These are phyloP conservation scores for Cyberlindnera amylophila DNA, from an alignment of 805 yeast species.

Conservation along the genomic window DNA sequence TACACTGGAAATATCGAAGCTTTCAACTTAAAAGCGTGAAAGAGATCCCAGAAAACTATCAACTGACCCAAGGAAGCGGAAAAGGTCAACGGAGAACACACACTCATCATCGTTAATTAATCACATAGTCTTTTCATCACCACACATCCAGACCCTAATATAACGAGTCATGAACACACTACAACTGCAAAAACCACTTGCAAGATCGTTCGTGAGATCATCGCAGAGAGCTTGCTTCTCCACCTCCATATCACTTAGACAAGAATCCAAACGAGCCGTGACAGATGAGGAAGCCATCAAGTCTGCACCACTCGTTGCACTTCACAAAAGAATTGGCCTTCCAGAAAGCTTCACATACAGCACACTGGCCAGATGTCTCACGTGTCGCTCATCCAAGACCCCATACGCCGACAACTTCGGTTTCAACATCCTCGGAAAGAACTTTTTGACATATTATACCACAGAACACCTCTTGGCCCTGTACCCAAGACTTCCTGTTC, in stretches of 20 bases:
- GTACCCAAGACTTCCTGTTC: conserved; percentile 88
- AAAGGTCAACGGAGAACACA: no score
- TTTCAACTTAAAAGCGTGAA: no score
- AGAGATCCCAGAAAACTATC: no score
- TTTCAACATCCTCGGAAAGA: conserved; percentile 77
- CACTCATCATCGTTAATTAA: neutral
- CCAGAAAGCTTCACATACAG: conserved; percentile 54
- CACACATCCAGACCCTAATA: neutral
- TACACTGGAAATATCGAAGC: no score
- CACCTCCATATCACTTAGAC: conserved; percentile 4
- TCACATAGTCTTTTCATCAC: neutral
- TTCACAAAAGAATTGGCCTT: conserved; percentile 72
- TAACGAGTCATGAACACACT: conserved; percentile 8
- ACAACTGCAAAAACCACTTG: neutral
- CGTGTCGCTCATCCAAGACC: conserved; percentile 45
- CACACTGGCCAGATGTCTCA: conserved; percentile 77
- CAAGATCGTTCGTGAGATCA: conserved; percentile 5
- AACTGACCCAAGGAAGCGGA: no score
- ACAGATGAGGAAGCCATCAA: conserved; percentile 49
- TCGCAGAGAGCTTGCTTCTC: conserved; percentile 8
- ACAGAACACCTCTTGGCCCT: conserved; percentile 67
- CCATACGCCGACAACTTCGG: conserved; percentile 69
- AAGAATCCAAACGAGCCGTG: conserved; percentile 26
- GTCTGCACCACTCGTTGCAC: conserved; percentile 71
- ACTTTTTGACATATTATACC: conserved; percentile 68